These are phyloP conservation scores for Colletotrichum karsti DNA, from an alignment of 2,329 filamentous ascomycete species.

Conservation along the genomic window DNA sequence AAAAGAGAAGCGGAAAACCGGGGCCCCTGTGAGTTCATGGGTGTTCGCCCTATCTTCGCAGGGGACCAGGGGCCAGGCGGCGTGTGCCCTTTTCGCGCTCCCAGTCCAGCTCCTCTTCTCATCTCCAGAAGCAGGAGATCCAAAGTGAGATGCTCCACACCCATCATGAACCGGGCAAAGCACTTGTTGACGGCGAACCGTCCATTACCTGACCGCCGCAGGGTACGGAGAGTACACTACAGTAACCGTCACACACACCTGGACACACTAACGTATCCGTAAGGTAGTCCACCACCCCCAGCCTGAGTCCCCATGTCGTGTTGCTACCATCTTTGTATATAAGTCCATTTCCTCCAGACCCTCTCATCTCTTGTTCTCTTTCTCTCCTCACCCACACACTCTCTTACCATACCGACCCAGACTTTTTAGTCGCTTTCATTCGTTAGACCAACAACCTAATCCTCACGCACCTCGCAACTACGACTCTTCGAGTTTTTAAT, in stretches of 20 bases:
- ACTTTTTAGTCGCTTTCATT: slow-evolving; percentile 68
- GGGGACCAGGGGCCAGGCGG: slow-evolving; percentile 12
- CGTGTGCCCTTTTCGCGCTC: slow-evolving; percentile 23
- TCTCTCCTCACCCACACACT: slow-evolving; percentile 60
- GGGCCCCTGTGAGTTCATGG: slow-evolving; percentile 11
- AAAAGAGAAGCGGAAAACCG: slow-evolving; percentile 26
- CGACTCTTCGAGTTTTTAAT: slow-evolving; percentile 39
- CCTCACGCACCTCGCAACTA: slow-evolving; percentile 40
- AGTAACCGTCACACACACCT: too few species aligned
- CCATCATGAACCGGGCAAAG: slow-evolving; percentile 18
- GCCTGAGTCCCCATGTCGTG: slow-evolving; percentile 19
- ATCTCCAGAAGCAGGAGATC: slow-evolving; percentile 27
- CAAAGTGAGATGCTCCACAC: slow-evolving; percentile 22
- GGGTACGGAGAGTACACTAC: not conserved
- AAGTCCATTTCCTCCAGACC: slow-evolving; percentile 51
- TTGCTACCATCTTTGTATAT: slow-evolving; percentile 51
- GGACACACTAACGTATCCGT: not conserved
- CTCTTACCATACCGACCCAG: slow-evolving; percentile 54
- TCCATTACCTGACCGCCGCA: slow-evolving; percentile 23
- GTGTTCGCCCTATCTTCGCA: slow-evolving; percentile 14
- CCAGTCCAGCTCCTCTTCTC: slow-evolving; percentile 26
- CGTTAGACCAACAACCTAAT: slow-evolving; percentile 52
- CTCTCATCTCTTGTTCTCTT: slow-evolving; percentile 40
- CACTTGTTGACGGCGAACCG: not conserved
- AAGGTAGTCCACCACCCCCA: slow-evolving; percentile 18